Evolutionary conservation across 306 rosid genomes (phyloP), one percentile per base, ranked within the genome.

Genomic region (Geum urbanum): DNA sequence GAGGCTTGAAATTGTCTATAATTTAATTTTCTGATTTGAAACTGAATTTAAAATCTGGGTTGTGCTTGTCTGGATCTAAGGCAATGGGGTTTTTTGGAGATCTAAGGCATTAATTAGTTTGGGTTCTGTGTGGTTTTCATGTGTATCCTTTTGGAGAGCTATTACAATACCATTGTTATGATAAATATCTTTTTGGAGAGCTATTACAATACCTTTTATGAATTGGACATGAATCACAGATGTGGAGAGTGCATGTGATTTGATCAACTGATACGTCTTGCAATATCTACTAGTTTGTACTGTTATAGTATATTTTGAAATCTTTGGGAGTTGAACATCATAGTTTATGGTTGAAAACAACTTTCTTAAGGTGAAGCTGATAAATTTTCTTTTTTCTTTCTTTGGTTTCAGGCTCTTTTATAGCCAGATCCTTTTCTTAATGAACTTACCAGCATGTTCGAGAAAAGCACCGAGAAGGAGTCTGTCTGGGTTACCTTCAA

Each of bases 401-500:
- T 15, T 39, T 45, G 35, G 66, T 69, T 83, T 68, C 52, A 91
- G 99, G 99, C 89, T 83, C 81, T 86, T 69, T 70, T 91, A 57
- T 97, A 87, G 83, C 83, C 74, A 61, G 99, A 95, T 63, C 99
- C 96, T 2, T 95, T 95, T 77, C 99, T 95, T 70, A 95, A 89
- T 82, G 99, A 95, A 68, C 96, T 95, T 57, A 95, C 96, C 27
- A 86, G 88, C 91, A 87, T 95, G 96, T 91, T 89, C 45, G 96
- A 87, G 86, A 87, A 79, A 32, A 91, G 80, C 81, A 86, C 81
- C 0, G 91, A 89, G 75, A 84, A 81, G 67, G 96, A 96, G 20
- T 84, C 99, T 1, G 92, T 91, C 48, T 95, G 97, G 99, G 99
- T 95, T 63, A 95, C 97, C 52, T 96, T 91, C 52, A 91, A 95